Evolutionary conservation across 495 filamentous ascomycete species (phyloP).

Genomic region (Aspergillus conjunctus): DNA sequence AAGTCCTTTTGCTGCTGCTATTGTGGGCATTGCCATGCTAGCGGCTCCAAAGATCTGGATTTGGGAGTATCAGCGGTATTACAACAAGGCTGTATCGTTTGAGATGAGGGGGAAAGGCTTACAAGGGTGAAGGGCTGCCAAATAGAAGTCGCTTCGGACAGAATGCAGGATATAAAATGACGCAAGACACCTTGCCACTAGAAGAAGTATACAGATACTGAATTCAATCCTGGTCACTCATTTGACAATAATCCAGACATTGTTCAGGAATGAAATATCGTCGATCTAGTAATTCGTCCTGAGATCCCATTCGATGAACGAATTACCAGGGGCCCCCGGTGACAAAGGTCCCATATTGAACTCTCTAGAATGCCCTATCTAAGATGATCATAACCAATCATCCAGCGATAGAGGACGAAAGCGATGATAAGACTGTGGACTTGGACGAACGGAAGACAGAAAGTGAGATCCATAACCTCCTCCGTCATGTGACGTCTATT

Average conservation of each 20-base stretch:
- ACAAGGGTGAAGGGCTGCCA: constrained; percentile 1
- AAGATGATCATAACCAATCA: too few species aligned
- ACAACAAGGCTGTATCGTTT: neutral
- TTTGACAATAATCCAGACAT: neutral
- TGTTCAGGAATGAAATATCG: neutral
- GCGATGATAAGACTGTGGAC: neutral
- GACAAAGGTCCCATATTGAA: neutral
- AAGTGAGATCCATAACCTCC: neutral
- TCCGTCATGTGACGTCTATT: neutral
- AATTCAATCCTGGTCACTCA: constrained; percentile 11
- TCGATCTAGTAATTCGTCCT: neutral
- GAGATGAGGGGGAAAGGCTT: neutral
- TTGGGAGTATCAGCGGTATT: neutral
- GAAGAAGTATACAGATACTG: constrained; percentile 1
- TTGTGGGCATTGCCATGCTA: constrained; percentile 14
- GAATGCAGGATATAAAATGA: neutral
- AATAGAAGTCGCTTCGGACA: neutral
- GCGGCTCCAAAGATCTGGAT: constrained; percentile 12
- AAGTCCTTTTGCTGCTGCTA: constrained; percentile 10
- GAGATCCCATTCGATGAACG: neutral
- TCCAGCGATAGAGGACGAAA: neutral
- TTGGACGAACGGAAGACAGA: neutral
- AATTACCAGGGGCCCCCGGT: neutral
- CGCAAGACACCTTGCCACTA: constrained; percentile 6
- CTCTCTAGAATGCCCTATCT: neutral